Conservation (phyloP, 208 protist genomes). For the Porcisia deanei region DNA sequence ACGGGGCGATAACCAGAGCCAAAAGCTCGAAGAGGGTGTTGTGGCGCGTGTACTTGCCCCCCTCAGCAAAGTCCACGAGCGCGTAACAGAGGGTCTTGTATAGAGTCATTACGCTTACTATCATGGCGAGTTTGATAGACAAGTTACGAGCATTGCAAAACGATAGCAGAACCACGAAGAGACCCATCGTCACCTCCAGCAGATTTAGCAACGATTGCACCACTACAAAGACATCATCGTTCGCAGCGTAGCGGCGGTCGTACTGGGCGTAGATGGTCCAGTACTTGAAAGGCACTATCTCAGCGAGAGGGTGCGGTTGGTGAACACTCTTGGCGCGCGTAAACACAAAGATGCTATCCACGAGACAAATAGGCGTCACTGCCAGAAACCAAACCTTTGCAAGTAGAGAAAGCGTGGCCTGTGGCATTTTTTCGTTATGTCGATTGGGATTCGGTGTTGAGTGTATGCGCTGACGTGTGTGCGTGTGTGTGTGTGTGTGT, state of each 20-base stretch:
- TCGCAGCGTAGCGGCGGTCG: conserved; percentile 76
- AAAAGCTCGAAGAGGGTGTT: conserved; percentile 54
- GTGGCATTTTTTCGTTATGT: conserved; percentile 22
- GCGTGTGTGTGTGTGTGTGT: neutral
- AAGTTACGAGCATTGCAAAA: conserved; percentile 8
- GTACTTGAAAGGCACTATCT: conserved; percentile 51
- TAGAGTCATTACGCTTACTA: conserved; percentile 70
- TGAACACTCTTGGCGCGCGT: conserved; percentile 27
- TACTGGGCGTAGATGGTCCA: conserved; percentile 74
- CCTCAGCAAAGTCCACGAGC: conserved; percentile 63
- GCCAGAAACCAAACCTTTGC: conserved; percentile 64
- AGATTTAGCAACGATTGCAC: conserved; percentile 85
- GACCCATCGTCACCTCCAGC: conserved; percentile 55
- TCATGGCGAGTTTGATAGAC: conserved; percentile 49
- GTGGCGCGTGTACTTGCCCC: conserved; percentile 66
- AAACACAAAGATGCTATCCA: conserved; percentile 76
- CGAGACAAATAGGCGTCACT: conserved; percentile 54
- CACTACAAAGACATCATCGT: conserved; percentile 85
- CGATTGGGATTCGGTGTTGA: neutral
- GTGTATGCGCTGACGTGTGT: neutral
- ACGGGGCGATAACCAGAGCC: conserved; percentile 56
- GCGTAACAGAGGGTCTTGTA: conserved; percentile 86
- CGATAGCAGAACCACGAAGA: conserved; percentile 41
- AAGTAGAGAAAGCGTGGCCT: conserved; percentile 46
- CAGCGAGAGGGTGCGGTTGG: conserved; percentile 48